Conservation (phyloP, 23 red algal species). For the Gracilaria vermiculophylla region DNA sequence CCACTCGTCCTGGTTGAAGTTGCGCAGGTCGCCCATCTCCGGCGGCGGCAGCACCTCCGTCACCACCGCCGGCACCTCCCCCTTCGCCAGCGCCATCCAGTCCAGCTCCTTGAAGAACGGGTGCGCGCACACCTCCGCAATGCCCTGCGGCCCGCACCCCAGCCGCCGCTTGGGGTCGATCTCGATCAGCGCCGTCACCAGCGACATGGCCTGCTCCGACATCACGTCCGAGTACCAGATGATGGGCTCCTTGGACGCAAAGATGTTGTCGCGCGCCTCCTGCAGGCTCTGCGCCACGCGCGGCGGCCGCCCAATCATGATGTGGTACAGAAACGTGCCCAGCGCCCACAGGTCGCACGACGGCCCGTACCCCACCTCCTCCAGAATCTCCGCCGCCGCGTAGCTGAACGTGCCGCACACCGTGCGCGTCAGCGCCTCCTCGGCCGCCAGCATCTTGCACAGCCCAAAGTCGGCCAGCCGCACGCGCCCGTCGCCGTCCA, state of each 20-base stretch:
- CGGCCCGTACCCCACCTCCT: slow-evolving; percentile 62
- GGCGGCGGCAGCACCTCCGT: slow-evolving; percentile 47
- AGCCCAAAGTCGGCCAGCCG: slow-evolving; percentile 92
- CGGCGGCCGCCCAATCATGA: slow-evolving; percentile 78
- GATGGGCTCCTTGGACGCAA: slow-evolving; percentile 64
- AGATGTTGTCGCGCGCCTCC: slow-evolving; percentile 61
- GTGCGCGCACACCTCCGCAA: slow-evolving; percentile 78
- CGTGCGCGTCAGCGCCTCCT: slow-evolving; percentile 55
- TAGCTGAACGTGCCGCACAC: slow-evolving; percentile 91
- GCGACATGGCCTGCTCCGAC: slow-evolving; percentile 72
- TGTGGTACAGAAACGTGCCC: slow-evolving; percentile 88
- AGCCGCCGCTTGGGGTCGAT: slow-evolving; percentile 53
- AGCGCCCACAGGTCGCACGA: slow-evolving; percentile 84
- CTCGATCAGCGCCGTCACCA: slow-evolving; percentile 78
- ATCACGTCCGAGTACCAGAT: slow-evolving; percentile 77
- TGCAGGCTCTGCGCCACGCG: slow-evolving; percentile 62
- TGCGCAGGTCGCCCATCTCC: slow-evolving; percentile 61
- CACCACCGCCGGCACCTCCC: slow-evolving; percentile 36
- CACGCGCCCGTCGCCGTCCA: slow-evolving; percentile 75
- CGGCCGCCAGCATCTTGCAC: slow-evolving; percentile 71
- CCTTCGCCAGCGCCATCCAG: slow-evolving; percentile 68
- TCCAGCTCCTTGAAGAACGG: slow-evolving; percentile 86
- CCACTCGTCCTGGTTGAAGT: slow-evolving; percentile 79
- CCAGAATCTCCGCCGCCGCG: slow-evolving; percentile 82
- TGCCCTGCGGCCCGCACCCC: slow-evolving; percentile 68